phyloP scores from a whole-genome alignment of 805 yeast genomes.

The Saturnispora mendoncae region DNA sequence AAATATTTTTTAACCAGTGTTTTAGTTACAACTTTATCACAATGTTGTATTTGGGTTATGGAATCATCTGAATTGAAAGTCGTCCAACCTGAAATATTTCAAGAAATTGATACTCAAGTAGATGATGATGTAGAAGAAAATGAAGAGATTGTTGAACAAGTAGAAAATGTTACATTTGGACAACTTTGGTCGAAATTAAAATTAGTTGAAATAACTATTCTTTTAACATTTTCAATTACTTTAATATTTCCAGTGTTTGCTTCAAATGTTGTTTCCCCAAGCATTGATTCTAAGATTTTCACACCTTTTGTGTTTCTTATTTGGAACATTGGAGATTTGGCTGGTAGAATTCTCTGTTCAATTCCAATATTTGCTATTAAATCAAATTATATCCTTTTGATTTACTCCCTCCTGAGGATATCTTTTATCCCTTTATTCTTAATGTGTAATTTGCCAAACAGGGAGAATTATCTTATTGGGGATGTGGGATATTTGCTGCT shows the following conservation, averaged over 20 bases:
- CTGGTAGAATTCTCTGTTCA: constrained; percentile 67
- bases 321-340: constrained; percentile 87
- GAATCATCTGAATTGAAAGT: constrained; percentile 10
- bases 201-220: constrained; percentile 58
- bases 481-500: constrained; percentile 60
- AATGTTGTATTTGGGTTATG: constrained; percentile 17
- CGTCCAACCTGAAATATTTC: background rate
- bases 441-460: constrained; percentile 49
- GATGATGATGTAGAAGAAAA: constrained; percentile 4
- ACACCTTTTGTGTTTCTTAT: constrained; percentile 71
- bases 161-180: constrained; percentile 27
- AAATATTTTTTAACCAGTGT: constrained; percentile 32
- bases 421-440: constrained; percentile 64
- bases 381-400: constrained; percentile 37
- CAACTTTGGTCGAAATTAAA: constrained; percentile 55
- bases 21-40: constrained; percentile 17
- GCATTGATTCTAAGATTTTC: constrained; percentile 33
- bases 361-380: constrained; percentile 33
- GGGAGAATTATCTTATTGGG: constrained; percentile 30
- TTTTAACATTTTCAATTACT: constrained; percentile 64
- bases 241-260: constrained; percentile 88
- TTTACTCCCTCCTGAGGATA: constrained; percentile 48
- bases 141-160: constrained; percentile 37
- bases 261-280: constrained; percentile 45
- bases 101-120: constrained; percentile 3